Evolutionary conservation across 1,284 basidiomycete species (phyloP).

Genomic region (Gastroboletus turbinatus): DNA sequence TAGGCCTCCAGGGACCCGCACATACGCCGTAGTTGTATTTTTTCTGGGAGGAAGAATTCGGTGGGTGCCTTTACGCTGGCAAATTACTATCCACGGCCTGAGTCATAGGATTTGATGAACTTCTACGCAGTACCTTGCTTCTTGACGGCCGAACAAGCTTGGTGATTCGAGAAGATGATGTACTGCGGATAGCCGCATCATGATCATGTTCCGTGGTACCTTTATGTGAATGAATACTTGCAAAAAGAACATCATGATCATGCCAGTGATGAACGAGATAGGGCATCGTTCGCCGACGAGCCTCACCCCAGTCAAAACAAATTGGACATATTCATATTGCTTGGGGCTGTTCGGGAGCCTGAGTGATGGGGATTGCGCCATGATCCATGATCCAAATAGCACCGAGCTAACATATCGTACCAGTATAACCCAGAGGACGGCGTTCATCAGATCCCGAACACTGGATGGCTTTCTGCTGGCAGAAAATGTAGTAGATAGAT

Average conservation of each 20-base stretch:
- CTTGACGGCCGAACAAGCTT: not conserved
- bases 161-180: not conserved
- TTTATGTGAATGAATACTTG: not conserved
- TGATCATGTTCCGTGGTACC: not conserved
- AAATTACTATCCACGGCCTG: not conserved
- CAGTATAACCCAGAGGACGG: not conserved
- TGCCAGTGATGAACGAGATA: too few relatives aligned
- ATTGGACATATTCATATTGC: not conserved
- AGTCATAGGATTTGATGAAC: not conserved
- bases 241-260: not conserved
- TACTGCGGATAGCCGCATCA: too few relatives aligned
- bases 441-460: too few relatives aligned
- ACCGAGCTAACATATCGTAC: not conserved
- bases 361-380: too few relatives aligned
- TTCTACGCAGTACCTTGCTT: not conserved
- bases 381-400: not conserved
- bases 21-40: not conserved
- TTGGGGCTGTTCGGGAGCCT: not conserved
- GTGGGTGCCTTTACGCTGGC: too few relatives aligned
- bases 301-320: not conserved
- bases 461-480: too few relatives aligned
- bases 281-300: not conserved
- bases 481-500: too few relatives aligned
- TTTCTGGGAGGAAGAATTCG: not conserved
- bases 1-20: not conserved